Percentiles rank a stretch among this genome's conserved stretches.
These are phyloP conservation scores for Glycine soja DNA, from an alignment of 306 rosid genomes.

Conservation along the genomic window DNA sequence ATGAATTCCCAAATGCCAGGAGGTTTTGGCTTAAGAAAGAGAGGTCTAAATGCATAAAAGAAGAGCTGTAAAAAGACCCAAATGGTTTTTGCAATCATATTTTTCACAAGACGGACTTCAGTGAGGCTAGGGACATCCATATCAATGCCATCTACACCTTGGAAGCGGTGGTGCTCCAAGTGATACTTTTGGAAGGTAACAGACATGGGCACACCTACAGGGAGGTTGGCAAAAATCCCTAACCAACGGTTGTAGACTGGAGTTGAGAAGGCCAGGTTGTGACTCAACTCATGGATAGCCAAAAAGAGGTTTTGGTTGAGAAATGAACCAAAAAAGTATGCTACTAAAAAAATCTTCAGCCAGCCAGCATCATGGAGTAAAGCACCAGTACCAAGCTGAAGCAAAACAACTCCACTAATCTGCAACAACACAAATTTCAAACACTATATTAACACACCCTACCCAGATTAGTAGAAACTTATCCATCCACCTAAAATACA, in stretches of 20 bases:
- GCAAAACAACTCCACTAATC: conserved; percentile 74
- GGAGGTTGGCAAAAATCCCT: conserved; percentile 92
- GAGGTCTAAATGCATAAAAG: conserved; percentile 84
- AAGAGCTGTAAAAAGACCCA: conserved; percentile 91
- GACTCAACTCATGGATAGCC: conserved; percentile 96
- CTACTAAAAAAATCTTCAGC: conserved; percentile 77
- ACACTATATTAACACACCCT: conserved; percentile 19
- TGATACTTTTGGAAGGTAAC: conserved; percentile 96
- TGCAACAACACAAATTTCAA: conserved; percentile 57
- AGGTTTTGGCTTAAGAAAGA: conserved; percentile 90
- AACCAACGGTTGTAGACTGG: conserved; percentile 86
- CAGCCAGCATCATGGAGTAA: conserved; percentile 70
- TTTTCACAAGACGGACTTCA: conserved; percentile 79
- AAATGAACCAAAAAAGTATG: conserved; percentile 93
- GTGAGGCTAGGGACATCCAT: conserved; percentile 85
- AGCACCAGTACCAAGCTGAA: conserved; percentile 80
- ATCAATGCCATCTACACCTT: conserved; percentile 92
- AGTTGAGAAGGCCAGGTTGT: conserved; percentile 91
- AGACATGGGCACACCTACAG: conserved; percentile 92
- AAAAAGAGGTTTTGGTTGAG: conserved; percentile 95
- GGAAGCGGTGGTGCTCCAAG: conserved; percentile 92
- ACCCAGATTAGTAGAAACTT: neutral
- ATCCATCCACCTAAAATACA: conserved; percentile 17
- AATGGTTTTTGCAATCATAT: conserved; percentile 60
- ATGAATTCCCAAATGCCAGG: conserved; percentile 87